A percentile compares a stretch with the other conserved stretches of the same genome.
These are phyloP conservation scores for Tillandsia fasciculata DNA, from an alignment of 176 grass and related monocot species.

Conservation along the genomic window DNA sequence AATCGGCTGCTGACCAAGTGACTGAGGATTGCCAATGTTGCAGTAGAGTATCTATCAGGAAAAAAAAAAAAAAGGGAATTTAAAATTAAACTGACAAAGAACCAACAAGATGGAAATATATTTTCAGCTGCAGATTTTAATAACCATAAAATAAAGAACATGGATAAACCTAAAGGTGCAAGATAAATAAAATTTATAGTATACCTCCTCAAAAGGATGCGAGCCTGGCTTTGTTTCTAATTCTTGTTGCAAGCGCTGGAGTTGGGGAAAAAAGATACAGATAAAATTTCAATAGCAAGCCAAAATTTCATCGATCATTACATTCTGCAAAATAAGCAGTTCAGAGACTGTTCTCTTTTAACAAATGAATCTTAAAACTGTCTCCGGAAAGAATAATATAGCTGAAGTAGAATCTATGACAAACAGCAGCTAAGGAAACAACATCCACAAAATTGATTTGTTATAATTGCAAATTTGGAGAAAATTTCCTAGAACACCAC, in stretches of 20 bases:
- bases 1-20: slow-evolving; percentile 86
- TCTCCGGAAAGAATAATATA: too few species aligned
- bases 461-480: too few species aligned
- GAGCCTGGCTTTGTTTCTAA: slow-evolving; percentile 65
- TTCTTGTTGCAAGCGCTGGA: slow-evolving; percentile 77
- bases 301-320: background rate
- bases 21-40: slow-evolving; percentile 98
- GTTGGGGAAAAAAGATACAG: slow-evolving; percentile 7
- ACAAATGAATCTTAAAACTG: too few species aligned
- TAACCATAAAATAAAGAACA: slow-evolving; percentile 6
- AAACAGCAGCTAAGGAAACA: too few species aligned
- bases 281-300: slow-evolving; percentile 8
- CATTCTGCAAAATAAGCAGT: background rate
- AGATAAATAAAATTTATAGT: slow-evolving; percentile 12
- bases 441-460: too few species aligned
- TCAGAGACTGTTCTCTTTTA: background rate
- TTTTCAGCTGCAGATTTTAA: background rate
- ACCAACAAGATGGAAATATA: background rate
- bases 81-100: background rate
- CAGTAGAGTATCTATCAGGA: slow-evolving; percentile 70
- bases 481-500: too few species aligned
- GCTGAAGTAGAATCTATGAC: too few species aligned
- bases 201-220: slow-evolving; percentile 89
- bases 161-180: slow-evolving; percentile 6
- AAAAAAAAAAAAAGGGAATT: slow-evolving; percentile 29